Conservation (phyloP, 331 rosid genomes). For the Spiraea crenata region DNA sequence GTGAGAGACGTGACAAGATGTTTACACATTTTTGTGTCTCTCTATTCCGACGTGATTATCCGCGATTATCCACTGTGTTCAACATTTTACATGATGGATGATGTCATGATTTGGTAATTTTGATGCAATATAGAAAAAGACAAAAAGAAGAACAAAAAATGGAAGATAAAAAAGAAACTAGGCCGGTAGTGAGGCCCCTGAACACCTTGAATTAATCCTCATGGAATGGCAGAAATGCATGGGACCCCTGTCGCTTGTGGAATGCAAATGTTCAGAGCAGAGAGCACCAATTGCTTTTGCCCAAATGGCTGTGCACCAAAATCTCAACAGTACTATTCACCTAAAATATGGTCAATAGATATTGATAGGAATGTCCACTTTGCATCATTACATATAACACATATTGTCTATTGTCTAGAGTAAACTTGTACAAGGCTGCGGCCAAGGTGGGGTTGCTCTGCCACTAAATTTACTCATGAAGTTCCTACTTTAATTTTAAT, state of each 20-base stretch:
- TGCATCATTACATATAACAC: conserved; percentile 5
- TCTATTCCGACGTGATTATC: too few relatives aligned
- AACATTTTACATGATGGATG: not conserved
- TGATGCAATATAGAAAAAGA: not conserved
- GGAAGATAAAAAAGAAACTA: not conserved
- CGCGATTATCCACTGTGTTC: too few relatives aligned
- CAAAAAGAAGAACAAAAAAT: not conserved
- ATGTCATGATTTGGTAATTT: conserved; percentile 14
- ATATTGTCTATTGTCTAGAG: too few relatives aligned
- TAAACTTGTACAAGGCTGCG: conserved; percentile 21
- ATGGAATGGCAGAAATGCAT: not conserved
- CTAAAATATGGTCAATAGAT: not conserved
- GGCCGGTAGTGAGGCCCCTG: not conserved
- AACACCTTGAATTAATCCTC: not conserved
- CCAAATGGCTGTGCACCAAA: conserved; percentile 10
- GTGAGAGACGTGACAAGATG: too few relatives aligned
- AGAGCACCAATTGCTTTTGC: conserved; percentile 6
- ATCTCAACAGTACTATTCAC: not conserved
- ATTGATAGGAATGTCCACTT: conserved; percentile 20
- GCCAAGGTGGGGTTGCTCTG: conserved; percentile 23
- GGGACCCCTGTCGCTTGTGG: not conserved
- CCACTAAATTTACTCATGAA: not conserved
- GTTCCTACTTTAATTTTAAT: not conserved
- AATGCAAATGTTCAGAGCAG: not conserved
- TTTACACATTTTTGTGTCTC: too few relatives aligned